Evolutionary conservation across 192 early-diverging fungal species (phyloP), one percentile per base, ranked within the genome.

Genomic region (Physocladia obscura): DNA sequence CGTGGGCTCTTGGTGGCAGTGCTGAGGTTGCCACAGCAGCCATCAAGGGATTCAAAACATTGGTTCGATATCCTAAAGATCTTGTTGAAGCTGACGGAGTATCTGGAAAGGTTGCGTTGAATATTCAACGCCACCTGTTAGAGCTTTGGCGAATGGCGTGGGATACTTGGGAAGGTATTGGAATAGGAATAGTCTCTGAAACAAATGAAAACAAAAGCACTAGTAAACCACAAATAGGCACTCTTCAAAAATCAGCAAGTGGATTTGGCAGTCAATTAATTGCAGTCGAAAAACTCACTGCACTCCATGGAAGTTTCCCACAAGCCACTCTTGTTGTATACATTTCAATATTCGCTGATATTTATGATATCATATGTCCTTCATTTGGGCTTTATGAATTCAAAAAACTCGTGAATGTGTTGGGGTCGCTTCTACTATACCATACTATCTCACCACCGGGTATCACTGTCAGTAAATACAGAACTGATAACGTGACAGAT

Each of bases 1-100:
- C 86, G 27, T 88, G 82, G 68, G 85, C 86, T 51, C 57, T 92
- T 21, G 69, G 76, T 44, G 81, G 87, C 2, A 89, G 89, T 6
- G 85, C 88, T 29, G 93, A 94, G 51, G 93, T 94, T 0, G 80
- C 91, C 0, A 81, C 90, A 24, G 89, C 93, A 2, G 83, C 88
- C 1, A 75, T 93, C 5, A 91, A 93, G 60, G 82, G 83, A 35
- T 76, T 94, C 13, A 80, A 84, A 21, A 80, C 71, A 15, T 79
- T 94, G 39, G 86, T 88, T 34, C 74, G 74, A 27, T 79, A 81
- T 47, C 62, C 76, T 13, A 74, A 80, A 27, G 79, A 79, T 38
- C 55, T 60, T 15, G 65, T 48, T 4, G 55, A 64, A 21, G 24
- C 69, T 3, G 74, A 65, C 26, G 76, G 64, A 0, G 37, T 26